Conservation (phyloP, 2,329 filamentous ascomycete species). For the Dactylellina parvicollis region DNA sequence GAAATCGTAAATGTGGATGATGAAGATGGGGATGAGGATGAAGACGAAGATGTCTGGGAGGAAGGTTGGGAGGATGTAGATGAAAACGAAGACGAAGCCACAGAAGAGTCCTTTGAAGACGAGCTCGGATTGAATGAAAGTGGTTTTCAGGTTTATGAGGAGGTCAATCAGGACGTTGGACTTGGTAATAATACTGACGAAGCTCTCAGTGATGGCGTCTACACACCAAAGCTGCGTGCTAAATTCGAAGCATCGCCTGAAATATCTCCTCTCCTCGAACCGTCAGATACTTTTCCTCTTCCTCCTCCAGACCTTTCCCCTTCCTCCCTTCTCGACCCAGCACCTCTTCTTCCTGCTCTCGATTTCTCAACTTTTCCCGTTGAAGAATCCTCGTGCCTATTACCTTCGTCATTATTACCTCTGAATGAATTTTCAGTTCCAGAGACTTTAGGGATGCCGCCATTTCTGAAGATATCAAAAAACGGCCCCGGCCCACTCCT, state of each 20-base stretch:
- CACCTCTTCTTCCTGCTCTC: conserved; percentile 5
- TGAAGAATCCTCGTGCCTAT: too few relatives aligned
- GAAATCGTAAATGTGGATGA: conserved; percentile 9
- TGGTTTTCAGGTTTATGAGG: not conserved
- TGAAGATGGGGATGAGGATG: conserved; percentile 11
- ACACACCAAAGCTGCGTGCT: conserved; percentile 43
- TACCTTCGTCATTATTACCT: too few relatives aligned
- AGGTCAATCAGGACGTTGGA: not conserved
- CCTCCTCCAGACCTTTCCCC: not conserved
- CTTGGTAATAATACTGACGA: conserved; percentile 18
- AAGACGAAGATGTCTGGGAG: not conserved
- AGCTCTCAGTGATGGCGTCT: conserved; percentile 31
- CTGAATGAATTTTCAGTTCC: not conserved
- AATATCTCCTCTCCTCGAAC: conserved; percentile 22
- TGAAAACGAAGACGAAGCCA: not conserved
- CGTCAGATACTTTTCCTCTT: conserved; percentile 12
- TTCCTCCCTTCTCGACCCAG: not conserved
- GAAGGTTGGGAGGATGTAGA: not conserved
- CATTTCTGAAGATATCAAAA: not conserved
- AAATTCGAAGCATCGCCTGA: conserved; percentile 47
- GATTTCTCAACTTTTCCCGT: too few relatives aligned
- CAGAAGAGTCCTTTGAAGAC: not conserved
- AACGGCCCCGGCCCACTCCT: not conserved
- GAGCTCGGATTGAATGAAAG: not conserved
- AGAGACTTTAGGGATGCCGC: not conserved